Evolutionary conservation across 805 yeast species (phyloP).

Genomic region (Kazachstania viticola): DNA sequence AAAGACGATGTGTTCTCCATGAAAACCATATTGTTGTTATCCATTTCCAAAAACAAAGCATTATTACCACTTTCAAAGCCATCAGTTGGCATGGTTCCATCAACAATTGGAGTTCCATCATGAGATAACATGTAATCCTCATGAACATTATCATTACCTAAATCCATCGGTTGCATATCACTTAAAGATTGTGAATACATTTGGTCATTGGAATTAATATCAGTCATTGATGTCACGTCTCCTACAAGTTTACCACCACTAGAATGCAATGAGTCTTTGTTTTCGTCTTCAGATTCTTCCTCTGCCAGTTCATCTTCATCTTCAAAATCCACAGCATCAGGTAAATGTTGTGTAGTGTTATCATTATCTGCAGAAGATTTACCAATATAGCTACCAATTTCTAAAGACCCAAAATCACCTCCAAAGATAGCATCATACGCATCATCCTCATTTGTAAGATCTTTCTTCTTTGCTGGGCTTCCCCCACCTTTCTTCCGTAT

Average conservation of each 20-base stretch:
- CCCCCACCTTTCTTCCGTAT: too few relatives aligned
- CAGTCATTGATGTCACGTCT: not conserved
- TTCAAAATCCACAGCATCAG: conserved; percentile 86
- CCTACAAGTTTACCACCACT: not conserved
- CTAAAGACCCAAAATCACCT: conserved; percentile 28
- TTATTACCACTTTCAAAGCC: conserved; percentile 19
- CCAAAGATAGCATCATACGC: conserved; percentile 30
- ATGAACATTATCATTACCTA: not conserved
- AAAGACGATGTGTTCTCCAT: conserved; percentile 14
- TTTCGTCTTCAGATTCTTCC: conserved; percentile 33
- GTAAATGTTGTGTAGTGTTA: conserved; percentile 60
- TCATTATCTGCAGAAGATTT: conserved; percentile 23
- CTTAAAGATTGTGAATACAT: not conserved
- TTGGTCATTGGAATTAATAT: not conserved
- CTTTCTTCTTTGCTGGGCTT: conserved; percentile 7
- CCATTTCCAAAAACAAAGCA: conserved; percentile 25
- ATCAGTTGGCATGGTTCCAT: conserved; percentile 4
- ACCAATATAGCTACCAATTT: conserved; percentile 22
- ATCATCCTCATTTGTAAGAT: conserved; percentile 28
- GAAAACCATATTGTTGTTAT: conserved; percentile 7
- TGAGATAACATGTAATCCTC: conserved; percentile 5
- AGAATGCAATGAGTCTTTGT: not conserved
- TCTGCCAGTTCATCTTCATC: conserved; percentile 93
- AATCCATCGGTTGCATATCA: not conserved
- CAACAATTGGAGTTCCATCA: conserved; percentile 2